A percentile compares a stretch with the other conserved stretches of the same genome.
Evolutionary conservation across 2,329 filamentous ascomycete species (phyloP).

Genomic region (Exophiala calicioides): DNA sequence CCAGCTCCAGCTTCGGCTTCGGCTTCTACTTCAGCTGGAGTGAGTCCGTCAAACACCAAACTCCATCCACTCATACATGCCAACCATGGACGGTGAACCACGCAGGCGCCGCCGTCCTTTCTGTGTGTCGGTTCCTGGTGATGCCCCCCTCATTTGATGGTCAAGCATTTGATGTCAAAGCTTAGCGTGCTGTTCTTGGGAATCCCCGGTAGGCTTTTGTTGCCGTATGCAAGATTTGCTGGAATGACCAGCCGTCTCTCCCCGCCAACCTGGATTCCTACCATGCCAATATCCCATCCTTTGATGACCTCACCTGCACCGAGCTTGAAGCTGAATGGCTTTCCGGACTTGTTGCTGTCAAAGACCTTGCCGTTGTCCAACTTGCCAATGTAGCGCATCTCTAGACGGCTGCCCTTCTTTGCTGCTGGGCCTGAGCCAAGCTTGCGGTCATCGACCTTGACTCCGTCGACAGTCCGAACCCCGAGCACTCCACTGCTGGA

Average conservation of each 20-base stretch:
- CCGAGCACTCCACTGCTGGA: conserved; percentile 61
- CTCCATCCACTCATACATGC: no score
- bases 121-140: no score
- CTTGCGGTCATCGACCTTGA: conserved; percentile 95
- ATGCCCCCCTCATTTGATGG: conserved; percentile 24
- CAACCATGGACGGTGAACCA: not conserved
- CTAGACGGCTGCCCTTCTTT: conserved; percentile 87
- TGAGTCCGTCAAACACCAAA: no score
- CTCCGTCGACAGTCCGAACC: conserved; percentile 79
- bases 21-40: no score
- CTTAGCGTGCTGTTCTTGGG: conserved; percentile 86
- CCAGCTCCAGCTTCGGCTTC: no score
- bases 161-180: conserved; percentile 84
- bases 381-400: conserved; percentile 98
- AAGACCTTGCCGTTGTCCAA: conserved; percentile 92
- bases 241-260: conserved; percentile 93
- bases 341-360: conserved; percentile 91
- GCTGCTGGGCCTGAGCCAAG: conserved; percentile 77
- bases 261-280: conserved; percentile 88
- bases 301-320: conserved; percentile 96
- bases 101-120: no score
- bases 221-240: conserved; percentile 84
- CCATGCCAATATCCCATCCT: conserved; percentile 94
- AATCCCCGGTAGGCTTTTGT: conserved; percentile 77
- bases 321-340: conserved; percentile 94